Conservation (phyloP, 75 land plant species). For the Pseudotsuga menziesii region DNA sequence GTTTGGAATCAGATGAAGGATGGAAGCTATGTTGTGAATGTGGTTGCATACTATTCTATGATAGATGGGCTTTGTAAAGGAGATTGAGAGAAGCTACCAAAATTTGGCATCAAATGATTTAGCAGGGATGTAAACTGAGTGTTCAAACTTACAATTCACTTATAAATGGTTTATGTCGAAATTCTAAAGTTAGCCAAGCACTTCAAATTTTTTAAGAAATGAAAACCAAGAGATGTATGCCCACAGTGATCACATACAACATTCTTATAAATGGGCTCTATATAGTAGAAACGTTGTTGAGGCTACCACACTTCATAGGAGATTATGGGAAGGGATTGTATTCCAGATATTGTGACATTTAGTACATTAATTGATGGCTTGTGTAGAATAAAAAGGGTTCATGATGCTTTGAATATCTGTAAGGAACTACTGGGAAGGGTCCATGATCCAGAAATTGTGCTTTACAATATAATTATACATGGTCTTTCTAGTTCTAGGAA, state of each 20-base stretch:
- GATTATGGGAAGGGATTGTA: conserved; percentile 48
- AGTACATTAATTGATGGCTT: conserved; percentile 35
- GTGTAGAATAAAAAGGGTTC: conserved; percentile 27
- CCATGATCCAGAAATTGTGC: conserved; percentile 38
- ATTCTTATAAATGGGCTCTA: conserved; percentile 55
- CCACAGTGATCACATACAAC: conserved; percentile 51
- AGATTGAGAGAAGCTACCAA: too few relatives aligned
- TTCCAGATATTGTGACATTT: conserved; percentile 52
- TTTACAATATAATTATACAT: conserved; percentile 63
- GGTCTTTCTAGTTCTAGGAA: conserved; percentile 56
- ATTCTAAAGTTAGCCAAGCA: too few relatives aligned
- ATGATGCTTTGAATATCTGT: conserved; percentile 49
- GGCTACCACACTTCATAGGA: conserved; percentile 39
- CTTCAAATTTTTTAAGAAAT: conserved; percentile 31
- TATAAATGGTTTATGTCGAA: too few relatives aligned
- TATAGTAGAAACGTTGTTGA: conserved; percentile 40
- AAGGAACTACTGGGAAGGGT: conserved; percentile 19
- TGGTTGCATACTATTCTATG: too few relatives aligned
- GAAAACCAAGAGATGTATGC: conserved; percentile 21
- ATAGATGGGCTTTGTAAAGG: too few relatives aligned
- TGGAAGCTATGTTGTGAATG: too few relatives aligned
- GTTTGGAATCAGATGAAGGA: conserved; percentile 32
- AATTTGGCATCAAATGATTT: too few relatives aligned
- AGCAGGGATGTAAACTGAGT: too few relatives aligned
- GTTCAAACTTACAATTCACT: too few relatives aligned